Evolutionary conservation across 1,139 yeast species (phyloP).

Genomic region (Sugiyamaella paludigena): DNA sequence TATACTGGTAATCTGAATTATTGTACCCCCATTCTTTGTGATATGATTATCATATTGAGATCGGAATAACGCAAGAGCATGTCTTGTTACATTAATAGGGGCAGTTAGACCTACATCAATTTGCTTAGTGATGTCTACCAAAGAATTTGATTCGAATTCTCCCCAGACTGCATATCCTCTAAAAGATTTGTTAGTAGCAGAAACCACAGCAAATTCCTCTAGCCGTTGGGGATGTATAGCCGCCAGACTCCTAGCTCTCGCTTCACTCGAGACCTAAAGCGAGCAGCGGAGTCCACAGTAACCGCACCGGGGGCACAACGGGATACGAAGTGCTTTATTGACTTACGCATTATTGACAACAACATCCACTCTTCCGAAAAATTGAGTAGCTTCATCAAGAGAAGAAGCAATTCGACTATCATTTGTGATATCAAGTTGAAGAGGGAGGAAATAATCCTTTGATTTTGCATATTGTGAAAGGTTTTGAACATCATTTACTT

Average conservation of each 20-base stretch:
- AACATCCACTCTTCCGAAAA: conserved; percentile 12
- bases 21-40: neutral
- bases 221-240: too few species aligned
- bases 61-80: conserved; percentile 10
- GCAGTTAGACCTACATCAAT: conserved; percentile 8
- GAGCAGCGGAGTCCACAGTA: too few species aligned
- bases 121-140: conserved; percentile 1
- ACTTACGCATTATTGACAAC: conserved; percentile 7
- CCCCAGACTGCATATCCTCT: conserved; percentile 9
- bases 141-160: conserved; percentile 6
- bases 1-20: conserved; percentile 10
- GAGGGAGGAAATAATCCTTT: neutral
- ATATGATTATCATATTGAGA: conserved; percentile 2
- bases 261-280: too few species aligned
- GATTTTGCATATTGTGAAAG: conserved; percentile 2
- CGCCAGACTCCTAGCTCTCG: too few species aligned
- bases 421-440: conserved; percentile 6
- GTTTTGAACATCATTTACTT: neutral
- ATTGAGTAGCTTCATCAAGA: neutral
- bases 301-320: too few species aligned
- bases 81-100: conserved; percentile 4
- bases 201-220: too few species aligned
- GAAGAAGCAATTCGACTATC: neutral
- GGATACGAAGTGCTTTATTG: too few species aligned
- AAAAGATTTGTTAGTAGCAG: neutral